Percentiles rank a stretch among this genome's conserved stretches.
phyloP scores from a whole-genome alignment of 1,284 basidiomycete genomes.

The Hortiboletus rubellus region DNA sequence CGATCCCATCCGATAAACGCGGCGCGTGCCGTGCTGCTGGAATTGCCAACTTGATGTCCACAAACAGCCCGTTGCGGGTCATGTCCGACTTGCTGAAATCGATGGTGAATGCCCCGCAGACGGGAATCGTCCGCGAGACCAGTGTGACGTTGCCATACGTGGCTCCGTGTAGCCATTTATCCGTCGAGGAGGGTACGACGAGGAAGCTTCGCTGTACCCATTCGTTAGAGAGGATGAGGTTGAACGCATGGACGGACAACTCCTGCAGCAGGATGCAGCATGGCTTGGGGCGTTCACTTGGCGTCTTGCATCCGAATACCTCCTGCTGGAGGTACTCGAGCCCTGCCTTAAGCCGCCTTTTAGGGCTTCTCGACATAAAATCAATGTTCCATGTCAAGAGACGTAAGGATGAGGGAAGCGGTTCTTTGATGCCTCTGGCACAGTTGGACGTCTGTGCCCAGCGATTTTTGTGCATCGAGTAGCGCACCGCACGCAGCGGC shows the following conservation, averaged over 20 bases:
- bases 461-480: slow-evolving; percentile 32
- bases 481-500: slow-evolving; percentile 35
- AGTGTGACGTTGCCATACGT: slow-evolving; percentile 66
- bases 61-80: slow-evolving; percentile 55
- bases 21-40: slow-evolving; percentile 29
- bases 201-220: slow-evolving; percentile 64
- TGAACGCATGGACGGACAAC: slow-evolving; percentile 47
- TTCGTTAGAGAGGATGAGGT: slow-evolving; percentile 47
- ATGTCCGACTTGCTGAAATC: slow-evolving; percentile 51
- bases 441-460: slow-evolving; percentile 39
- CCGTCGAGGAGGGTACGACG: slow-evolving; percentile 51
- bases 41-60: slow-evolving; percentile 52
- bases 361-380: slow-evolving; percentile 39
- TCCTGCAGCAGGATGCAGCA: slow-evolving; percentile 69
- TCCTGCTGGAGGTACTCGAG: slow-evolving; percentile 54
- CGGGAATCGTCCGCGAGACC: slow-evolving; percentile 53
- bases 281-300: slow-evolving; percentile 47
- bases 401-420: slow-evolving; percentile 44
- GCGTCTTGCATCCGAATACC: slow-evolving; percentile 44
- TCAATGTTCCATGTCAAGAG: slow-evolving; percentile 72
- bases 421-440: slow-evolving; percentile 33
- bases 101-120: slow-evolving; percentile 46
- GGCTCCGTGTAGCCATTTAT: slow-evolving; percentile 51
- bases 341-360: slow-evolving; percentile 47
- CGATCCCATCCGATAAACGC: slow-evolving; percentile 38